These are phyloP conservation scores for Astrocystis sublimbata DNA, from an alignment of 495 filamentous ascomycete species.

Conservation along the genomic window DNA sequence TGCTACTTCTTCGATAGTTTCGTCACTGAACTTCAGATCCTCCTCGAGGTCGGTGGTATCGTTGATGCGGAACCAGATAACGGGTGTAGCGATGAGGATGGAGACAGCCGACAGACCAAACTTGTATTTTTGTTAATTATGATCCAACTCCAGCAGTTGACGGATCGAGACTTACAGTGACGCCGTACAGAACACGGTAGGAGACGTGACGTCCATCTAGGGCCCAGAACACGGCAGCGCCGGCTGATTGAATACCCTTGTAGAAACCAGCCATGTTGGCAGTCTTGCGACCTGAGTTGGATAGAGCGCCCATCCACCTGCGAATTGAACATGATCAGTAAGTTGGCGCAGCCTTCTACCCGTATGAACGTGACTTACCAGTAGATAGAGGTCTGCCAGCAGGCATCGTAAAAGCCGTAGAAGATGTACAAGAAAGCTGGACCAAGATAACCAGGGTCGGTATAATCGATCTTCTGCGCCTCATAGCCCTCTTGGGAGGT, in stretches of 20 bases:
- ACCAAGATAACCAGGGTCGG: conserved; percentile 65
- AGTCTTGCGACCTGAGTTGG: conserved; percentile 86
- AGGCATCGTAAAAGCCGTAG: conserved; percentile 88
- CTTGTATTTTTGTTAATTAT: conserved; percentile 47
- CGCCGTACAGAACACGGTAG: conserved; percentile 63
- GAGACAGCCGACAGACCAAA: conserved; percentile 74
- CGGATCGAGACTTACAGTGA: conserved; percentile 37
- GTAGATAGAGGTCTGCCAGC: conserved; percentile 82
- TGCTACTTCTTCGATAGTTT: conserved; percentile 68
- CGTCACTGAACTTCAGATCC: conserved; percentile 81
- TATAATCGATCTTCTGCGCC: conserved; percentile 58
- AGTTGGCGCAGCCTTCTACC: conserved; percentile 6
- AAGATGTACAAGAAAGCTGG: conserved; percentile 93
- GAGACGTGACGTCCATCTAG: conserved; percentile 64
- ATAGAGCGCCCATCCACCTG: conserved; percentile 76
- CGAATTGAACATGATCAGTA: conserved; percentile 27
- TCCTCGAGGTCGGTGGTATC: conserved; percentile 71
- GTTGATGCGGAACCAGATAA: conserved; percentile 77
- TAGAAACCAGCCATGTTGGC: conserved; percentile 96
- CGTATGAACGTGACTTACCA: conserved; percentile 58
- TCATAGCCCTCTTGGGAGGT: conserved; percentile 34
- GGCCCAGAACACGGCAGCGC: conserved; percentile 82
- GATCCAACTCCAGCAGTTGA: neutral
- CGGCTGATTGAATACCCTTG: conserved; percentile 89
- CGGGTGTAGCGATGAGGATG: conserved; percentile 72